Evolutionary conservation across 306 rosid species (phyloP).

Genomic region (Acacia crassicarpa): DNA sequence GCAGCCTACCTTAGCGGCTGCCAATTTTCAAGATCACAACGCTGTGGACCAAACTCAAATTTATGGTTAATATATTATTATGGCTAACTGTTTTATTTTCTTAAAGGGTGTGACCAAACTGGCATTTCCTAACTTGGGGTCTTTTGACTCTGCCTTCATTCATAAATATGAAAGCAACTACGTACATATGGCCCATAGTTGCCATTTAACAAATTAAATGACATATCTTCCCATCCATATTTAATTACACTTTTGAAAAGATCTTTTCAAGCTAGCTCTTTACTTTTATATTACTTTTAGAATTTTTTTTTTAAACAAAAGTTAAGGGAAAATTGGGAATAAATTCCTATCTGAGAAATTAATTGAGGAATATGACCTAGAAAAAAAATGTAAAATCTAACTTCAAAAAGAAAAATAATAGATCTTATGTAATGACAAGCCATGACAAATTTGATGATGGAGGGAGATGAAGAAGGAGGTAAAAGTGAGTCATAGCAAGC

Average conservation of each 20-base stretch:
- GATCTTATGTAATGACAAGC: too few relatives aligned
- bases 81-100: background rate
- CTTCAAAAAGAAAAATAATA: too few relatives aligned
- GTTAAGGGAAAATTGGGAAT: too few relatives aligned
- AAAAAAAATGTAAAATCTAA: too few relatives aligned
- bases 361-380: too few relatives aligned
- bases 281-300: too few relatives aligned
- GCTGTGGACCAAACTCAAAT: background rate
- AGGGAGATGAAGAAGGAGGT: too few relatives aligned
- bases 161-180: background rate
- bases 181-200: background rate
- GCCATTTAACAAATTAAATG: background rate
- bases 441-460: too few relatives aligned
- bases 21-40: conserved; percentile 22
- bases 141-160: background rate
- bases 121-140: background rate
- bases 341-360: too few relatives aligned
- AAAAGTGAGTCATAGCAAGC: too few relatives aligned
- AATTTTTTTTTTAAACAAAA: too few relatives aligned
- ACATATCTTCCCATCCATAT: background rate
- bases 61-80: background rate
- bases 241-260: background rate
- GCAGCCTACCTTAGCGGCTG: background rate
- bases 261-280: background rate
- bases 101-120: background rate